Evolutionary conservation across 83 land plant species (phyloP).

Genomic region (Larix sibirica): DNA sequence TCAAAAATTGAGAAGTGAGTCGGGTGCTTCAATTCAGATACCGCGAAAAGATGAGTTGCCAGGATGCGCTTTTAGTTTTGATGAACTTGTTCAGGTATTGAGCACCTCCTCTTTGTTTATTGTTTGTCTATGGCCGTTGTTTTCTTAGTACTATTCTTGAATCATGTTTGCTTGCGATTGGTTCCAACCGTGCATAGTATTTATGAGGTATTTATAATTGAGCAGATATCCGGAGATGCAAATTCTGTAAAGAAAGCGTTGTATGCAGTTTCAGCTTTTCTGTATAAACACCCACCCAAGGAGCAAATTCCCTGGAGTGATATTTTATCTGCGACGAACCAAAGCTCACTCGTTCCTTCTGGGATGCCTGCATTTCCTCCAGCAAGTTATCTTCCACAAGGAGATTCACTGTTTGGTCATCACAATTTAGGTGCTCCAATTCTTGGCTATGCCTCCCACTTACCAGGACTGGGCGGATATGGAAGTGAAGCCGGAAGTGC

Average conservation of each 20-base stretch:
- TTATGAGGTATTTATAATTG: not conserved
- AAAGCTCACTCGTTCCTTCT: conserved; percentile 12
- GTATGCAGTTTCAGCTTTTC: conserved; percentile 49
- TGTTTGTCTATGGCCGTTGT: not conserved
- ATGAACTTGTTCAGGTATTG: conserved; percentile 49
- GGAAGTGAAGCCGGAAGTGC: conserved; percentile 27
- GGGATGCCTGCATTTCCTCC: conserved; percentile 32
- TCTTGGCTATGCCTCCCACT: conserved; percentile 25
- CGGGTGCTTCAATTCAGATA: conserved; percentile 47
- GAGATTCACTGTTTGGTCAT: not conserved
- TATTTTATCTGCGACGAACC: conserved; percentile 26
- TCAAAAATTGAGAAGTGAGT: conserved; percentile 49
- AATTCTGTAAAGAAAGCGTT: conserved; percentile 54
- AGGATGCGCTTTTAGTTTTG: conserved; percentile 64
- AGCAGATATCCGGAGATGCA: conserved; percentile 59
- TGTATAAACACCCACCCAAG: conserved; percentile 57
- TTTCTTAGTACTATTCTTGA: not conserved
- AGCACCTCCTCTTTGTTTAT: not conserved
- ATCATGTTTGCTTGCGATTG: not conserved
- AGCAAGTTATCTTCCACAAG: conserved; percentile 32
- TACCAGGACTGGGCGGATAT: conserved; percentile 42
- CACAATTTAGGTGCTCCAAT: conserved; percentile 13
- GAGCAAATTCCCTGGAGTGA: conserved; percentile 63
- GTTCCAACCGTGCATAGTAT: not conserved
- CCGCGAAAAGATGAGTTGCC: conserved; percentile 42